Conservation (phyloP, 2,329 filamentous ascomycete genomes). For the Aspergillus sp. region DNA sequence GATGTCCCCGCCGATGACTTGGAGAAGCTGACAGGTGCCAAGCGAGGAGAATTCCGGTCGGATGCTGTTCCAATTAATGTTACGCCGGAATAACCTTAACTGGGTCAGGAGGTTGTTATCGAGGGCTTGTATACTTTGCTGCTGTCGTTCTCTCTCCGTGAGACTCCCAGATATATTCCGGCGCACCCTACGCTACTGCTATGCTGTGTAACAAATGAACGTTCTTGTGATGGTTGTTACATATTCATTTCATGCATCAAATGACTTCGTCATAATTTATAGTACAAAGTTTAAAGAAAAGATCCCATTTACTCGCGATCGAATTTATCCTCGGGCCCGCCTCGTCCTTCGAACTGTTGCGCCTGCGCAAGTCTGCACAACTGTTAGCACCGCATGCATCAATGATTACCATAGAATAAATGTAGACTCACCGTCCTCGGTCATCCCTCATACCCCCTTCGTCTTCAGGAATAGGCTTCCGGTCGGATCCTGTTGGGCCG, state of each 20-base stretch:
- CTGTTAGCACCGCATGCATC: neutral
- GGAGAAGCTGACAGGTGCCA: constrained; percentile 16
- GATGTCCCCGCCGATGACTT: constrained; percentile 27
- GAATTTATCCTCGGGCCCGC: constrained; percentile 38
- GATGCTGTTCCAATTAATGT: neutral
- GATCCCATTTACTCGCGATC: constrained; percentile 24
- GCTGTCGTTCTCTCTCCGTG: neutral
- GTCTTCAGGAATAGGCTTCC: constrained; percentile 41
- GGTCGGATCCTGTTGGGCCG: constrained; percentile 36
- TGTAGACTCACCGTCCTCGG: constrained; percentile 33
- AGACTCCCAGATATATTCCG: neutral
- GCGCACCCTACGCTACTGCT: no score
- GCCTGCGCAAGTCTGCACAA: constrained; percentile 34
- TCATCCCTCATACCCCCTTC: constrained; percentile 43
- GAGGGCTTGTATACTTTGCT: no score
- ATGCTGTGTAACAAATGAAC: neutral
- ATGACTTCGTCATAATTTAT: constrained; percentile 8
- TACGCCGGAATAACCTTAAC: neutral
- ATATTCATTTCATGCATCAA: neutral
- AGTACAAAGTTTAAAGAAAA: constrained; percentile 10
- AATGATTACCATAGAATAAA: neutral
- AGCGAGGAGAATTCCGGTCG: constrained; percentile 27
- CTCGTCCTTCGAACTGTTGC: constrained; percentile 35
- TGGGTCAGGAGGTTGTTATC: no score
- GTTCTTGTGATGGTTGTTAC: neutral